phyloP scores from a whole-genome alignment of 176 grass and related monocot species.

The Typha latifolia region DNA sequence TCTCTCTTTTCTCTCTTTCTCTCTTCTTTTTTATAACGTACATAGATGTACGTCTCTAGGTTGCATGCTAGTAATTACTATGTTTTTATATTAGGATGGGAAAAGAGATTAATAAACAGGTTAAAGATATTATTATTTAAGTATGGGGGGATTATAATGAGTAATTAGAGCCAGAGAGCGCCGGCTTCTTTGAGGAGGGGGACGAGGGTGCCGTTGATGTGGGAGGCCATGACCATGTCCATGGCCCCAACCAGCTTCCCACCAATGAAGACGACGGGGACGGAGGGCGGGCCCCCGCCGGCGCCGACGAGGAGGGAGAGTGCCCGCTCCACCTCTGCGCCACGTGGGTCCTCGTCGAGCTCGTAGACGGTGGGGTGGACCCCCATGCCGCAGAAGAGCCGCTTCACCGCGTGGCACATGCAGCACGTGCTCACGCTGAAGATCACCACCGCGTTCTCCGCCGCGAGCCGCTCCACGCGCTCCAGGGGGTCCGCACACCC shows the following conservation, averaged over 20 bases:
- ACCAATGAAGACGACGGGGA: conserved; percentile 85
- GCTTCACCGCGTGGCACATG: conserved; percentile 99
- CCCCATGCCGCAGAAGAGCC: conserved; percentile 98
- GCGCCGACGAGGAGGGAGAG: conserved; percentile 54
- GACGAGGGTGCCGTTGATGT: conserved; percentile 84
- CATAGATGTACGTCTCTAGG: no score
- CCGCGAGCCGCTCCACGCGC: conserved; percentile 63
- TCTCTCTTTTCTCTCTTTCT: no score
- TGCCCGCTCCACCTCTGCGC: conserved; percentile 70
- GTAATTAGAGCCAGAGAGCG: conserved; percentile 77
- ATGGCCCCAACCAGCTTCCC: conserved; percentile 85
- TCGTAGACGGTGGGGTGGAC: conserved; percentile 87
- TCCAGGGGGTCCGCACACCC: conserved; percentile 46
- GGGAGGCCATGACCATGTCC: conserved; percentile 86
- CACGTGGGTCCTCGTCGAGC: conserved; percentile 76
- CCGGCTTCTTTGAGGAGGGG: conserved; percentile 94
- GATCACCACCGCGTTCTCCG: conserved; percentile 91
- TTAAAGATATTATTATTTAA: no score
- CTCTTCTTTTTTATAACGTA: not conserved
- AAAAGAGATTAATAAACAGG: not conserved
- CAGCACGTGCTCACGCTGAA: conserved; percentile 99
- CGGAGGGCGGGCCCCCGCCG: conserved; percentile 22
- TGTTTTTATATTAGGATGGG: not conserved
- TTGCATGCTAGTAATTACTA: no score
- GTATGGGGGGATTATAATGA: not conserved